Evolutionary conservation across 1,284 basidiomycete species (phyloP), one percentile per base, ranked within the genome.

Genomic region (Ustilago xerochloae): DNA sequence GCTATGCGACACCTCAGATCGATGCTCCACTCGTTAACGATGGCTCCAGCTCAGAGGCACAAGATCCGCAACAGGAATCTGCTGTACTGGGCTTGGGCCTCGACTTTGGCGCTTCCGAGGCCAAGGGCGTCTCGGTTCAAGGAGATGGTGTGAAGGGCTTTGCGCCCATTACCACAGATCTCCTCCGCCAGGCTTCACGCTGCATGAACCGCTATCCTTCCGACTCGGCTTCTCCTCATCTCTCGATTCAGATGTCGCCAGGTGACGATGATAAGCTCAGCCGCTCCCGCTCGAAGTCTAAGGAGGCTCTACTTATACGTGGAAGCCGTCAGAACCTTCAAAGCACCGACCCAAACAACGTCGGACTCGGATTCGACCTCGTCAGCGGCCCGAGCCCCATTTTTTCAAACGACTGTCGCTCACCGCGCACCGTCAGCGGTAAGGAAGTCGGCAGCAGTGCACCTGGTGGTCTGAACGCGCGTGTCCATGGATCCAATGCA

Each of bases 181-280:
- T 70, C 28, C 62, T 70, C 29, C 62, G 61, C 32, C 53, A 61
- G 48, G 57, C 58, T 4, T 64, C 67, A n/a, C 56, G 53, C 9
- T 52, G 24, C 38, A 53, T 58, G 54, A 35, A 45, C 22, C 53
- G 35, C 16, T n/a, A 35, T 13, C 20, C 49, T 6, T 30, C 39
- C 39, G 18, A 62, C 18, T 35, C 49, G 7, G 52, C 45, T 10
- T 73, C 70, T 13, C 71, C 65, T 6, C 65, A 74, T 33, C 59
- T 74, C 1, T 63, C 71, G 22, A 74, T 74, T 45, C 58, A 59
- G n/a, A 74, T 74, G 71, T 61, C 65, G 2, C 65, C 71, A 8
- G 41, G 22, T 32, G 56, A 67, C 3, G 49, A 28, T 9, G 51
- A 56, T 4, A 24, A 55, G 2, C 18, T 59, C 8, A 45, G 39